Evolutionary conservation across 2,329 filamentous ascomycete species (phyloP), one percentile per base, ranked within the genome.

Genomic region (Cladosporium colombiae): DNA sequence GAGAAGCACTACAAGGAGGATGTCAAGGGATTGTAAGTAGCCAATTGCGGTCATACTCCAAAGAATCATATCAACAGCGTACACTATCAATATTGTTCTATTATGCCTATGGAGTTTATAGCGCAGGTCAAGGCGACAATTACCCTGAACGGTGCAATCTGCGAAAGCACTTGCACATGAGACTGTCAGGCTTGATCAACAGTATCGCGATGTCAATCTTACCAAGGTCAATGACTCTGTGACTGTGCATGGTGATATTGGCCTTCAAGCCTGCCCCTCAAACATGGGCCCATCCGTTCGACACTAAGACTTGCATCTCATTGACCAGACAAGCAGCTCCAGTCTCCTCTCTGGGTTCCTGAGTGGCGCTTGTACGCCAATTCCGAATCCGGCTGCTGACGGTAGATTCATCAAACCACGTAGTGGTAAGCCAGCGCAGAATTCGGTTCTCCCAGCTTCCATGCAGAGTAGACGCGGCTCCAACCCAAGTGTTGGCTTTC

Each of bases 401-500:
- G 8, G 68, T 67, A 46, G 58, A 62, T 13, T 73, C 72, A 60
- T 77, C 75, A 37, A 77, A 70, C 50, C 72, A 71, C 5, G 72
- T 62, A 35, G 74, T 76, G 13, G 77, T 78, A 23, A 74, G 71
- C 78, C 84, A 83, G 4, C 87, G 79, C 65, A 76, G 76, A 2
- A 85, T 44, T 16, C 88, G 79, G 74, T 88, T 89, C 66, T 75
- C 74, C 88, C 88, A 91, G 6, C 85, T 71, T 0, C 87, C 88
- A 6, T 74, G 70, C 27, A 88, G 73, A 52, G 85, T 82, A 56
- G 83, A 77, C 61, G 78, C 78, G 4, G 78, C 70, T 18, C 66
- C 67, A 1, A 73, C 44, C 71, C 71, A 72, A 2, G 33, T 50
- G 7, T 56, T 65, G 55, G 55, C 46, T 16, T n/a, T 56, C 4